These are phyloP conservation scores for Nakazawaea laoshanensis DNA, from an alignment of 805 yeast genomes.

Conservation along the genomic window DNA sequence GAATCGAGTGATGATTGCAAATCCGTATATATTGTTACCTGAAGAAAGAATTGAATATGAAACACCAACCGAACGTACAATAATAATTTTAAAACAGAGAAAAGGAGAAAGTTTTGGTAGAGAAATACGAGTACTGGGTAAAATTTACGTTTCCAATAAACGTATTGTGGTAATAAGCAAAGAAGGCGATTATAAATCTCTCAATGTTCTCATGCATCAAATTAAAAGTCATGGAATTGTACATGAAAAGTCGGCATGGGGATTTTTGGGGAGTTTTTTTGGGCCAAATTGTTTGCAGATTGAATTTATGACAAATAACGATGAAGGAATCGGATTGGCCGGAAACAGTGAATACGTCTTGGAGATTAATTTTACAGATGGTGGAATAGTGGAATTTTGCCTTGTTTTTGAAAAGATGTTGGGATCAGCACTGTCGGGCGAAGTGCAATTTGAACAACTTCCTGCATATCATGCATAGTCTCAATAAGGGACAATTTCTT, in stretches of 20 bases:
- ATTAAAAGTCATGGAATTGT: slow-evolving; percentile 25
- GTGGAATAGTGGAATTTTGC: slow-evolving; percentile 37
- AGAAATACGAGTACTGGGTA: slow-evolving; percentile 21
- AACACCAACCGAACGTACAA: slow-evolving; percentile 13
- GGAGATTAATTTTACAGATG: slow-evolving; percentile 32
- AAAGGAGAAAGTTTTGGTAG: slow-evolving; percentile 13
- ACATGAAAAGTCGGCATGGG: slow-evolving; percentile 15
- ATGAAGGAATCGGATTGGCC: slow-evolving; percentile 24
- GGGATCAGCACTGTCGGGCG: slow-evolving; percentile 25
- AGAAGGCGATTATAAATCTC: slow-evolving; percentile 34
- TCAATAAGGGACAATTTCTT: not conserved
- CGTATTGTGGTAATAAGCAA: slow-evolving; percentile 31
- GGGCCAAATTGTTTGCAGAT: slow-evolving; percentile 27
- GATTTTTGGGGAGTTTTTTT: slow-evolving; percentile 17
- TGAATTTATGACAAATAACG: slow-evolving; percentile 13
- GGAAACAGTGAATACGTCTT: slow-evolving; percentile 29
- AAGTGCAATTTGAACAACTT: slow-evolving; percentile 29
- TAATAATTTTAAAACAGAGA: slow-evolving; percentile 12
- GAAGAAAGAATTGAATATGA: slow-evolving; percentile 14
- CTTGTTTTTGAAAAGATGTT: slow-evolving; percentile 24
- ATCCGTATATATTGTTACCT: slow-evolving; percentile 20
- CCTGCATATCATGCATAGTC: slow-evolving; percentile 28
- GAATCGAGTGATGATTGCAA: slow-evolving; percentile 19
- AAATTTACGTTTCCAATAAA: slow-evolving; percentile 30
- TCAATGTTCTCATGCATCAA: slow-evolving; percentile 27